Percentiles rank a stretch among this genome's conserved stretches.
Conservation (phyloP, 768 basidiomycete species). For the Lactarius hatsudake region DNA sequence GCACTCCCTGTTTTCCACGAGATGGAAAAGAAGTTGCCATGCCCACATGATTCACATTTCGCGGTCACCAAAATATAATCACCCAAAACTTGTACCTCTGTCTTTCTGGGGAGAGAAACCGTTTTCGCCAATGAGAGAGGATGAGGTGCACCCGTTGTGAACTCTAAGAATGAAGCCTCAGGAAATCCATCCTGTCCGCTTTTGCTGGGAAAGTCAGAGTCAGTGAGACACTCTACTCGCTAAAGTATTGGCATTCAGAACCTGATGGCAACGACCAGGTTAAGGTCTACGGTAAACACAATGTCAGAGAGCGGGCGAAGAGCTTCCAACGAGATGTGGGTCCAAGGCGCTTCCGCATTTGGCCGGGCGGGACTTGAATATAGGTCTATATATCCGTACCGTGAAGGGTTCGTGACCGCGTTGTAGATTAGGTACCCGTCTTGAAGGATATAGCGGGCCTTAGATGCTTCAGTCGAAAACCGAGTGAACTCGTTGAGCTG, state of each 20-base stretch:
- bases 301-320: not conserved
- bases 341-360: constrained; percentile 1
- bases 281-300: constrained; percentile 13
- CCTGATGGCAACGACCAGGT: constrained; percentile 11
- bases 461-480: not conserved
- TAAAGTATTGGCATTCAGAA: not conserved
- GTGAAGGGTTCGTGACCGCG: not conserved
- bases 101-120: constrained; percentile 7
- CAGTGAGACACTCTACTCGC: not conserved
- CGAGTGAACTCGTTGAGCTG: not conserved
- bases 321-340: not conserved
- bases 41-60: not conserved
- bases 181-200: not conserved
- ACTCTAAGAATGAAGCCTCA: constrained; percentile 6
- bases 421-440: constrained; percentile 12
- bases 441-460: not conserved
- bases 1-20: constrained; percentile 16
- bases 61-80: constrained; percentile 12
- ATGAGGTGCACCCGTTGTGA: constrained; percentile 11
- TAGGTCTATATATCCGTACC: constrained; percentile 17
- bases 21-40: constrained; percentile 4
- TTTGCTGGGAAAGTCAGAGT: not conserved
- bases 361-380: not conserved
- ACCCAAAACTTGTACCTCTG: constrained; percentile 9
- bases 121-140: constrained; percentile 5